Evolutionary conservation across 2,329 filamentous ascomycete genomes (phyloP).

Genomic region (Metarhizium robertsii): DNA sequence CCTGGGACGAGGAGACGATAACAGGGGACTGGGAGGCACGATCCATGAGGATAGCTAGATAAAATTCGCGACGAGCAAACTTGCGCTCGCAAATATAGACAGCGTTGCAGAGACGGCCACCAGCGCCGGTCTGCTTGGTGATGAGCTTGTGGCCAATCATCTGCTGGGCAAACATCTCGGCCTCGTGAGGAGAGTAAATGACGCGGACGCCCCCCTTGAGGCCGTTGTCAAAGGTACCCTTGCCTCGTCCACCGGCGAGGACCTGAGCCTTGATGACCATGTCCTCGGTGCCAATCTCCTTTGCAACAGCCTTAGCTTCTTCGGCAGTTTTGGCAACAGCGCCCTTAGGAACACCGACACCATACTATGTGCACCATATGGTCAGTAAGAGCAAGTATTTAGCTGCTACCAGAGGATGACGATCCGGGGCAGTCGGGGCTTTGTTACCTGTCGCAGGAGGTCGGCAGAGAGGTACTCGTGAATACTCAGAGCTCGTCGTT

Average conservation of each 20-base stretch:
- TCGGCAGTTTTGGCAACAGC: conserved; percentile 71
- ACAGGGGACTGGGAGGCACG: conserved; percentile 82
- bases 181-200: conserved; percentile 95
- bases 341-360: conserved; percentile 85
- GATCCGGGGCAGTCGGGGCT: conserved; percentile 7
- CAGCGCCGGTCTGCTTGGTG: conserved; percentile 97
- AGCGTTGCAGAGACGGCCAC: conserved; percentile 86
- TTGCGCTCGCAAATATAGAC: conserved; percentile 99
- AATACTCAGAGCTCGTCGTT: conserved; percentile 84
- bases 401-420: not conserved
- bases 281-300: conserved; percentile 85
- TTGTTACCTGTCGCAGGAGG: conserved; percentile 63
- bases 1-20: conserved; percentile 95
- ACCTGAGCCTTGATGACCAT: conserved; percentile 99
- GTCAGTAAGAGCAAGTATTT: conserved; percentile 6
- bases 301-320: conserved; percentile 88
- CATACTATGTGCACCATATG: conserved; percentile 55
- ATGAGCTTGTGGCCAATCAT: conserved; percentile 99
- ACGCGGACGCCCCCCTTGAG: conserved; percentile 98
- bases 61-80: conserved; percentile 97
- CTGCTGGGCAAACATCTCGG: conserved; percentile 95
- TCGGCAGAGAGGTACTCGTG: conserved; percentile 97
- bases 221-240: conserved; percentile 95
- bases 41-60: conserved; percentile 98
- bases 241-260: conserved; percentile 92